Evolutionary conservation across 164 flowering plant genomes (phyloP).

Genomic region (Nymphaea thermarum): DNA sequence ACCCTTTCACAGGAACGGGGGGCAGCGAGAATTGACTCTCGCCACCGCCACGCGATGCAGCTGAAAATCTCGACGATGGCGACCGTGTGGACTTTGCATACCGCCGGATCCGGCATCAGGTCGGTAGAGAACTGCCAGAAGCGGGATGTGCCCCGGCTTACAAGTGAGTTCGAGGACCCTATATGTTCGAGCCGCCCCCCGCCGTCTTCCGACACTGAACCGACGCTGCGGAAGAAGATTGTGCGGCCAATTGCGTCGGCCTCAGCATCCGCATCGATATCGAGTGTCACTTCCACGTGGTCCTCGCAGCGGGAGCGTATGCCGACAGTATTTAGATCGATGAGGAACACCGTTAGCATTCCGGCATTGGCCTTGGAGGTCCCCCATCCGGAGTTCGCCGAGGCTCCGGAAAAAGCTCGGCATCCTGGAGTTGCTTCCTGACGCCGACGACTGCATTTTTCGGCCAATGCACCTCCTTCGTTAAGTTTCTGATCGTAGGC

Average conservation of each 20-base stretch:
- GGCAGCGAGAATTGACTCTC: conserved; percentile 19
- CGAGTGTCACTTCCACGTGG: conserved; percentile 68
- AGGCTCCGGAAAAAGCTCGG: conserved; percentile 10
- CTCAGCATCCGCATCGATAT: conserved; percentile 40
- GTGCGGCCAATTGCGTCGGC: no score
- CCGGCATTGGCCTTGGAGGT: conserved; percentile 42
- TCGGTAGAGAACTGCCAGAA: conserved; percentile 32
- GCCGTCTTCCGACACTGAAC: conserved; percentile 21
- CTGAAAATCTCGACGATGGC: conserved; percentile 21
- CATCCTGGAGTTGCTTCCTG: conserved; percentile 13
- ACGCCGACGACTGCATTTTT: conserved; percentile 16
- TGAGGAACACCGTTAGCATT: conserved; percentile 74
- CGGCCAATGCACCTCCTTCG: background rate
- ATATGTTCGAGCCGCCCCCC: background rate
- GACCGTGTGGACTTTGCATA: conserved; percentile 17
- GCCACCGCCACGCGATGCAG: conserved; percentile 19
- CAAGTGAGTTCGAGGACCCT: conserved; percentile 6
- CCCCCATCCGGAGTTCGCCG: conserved; percentile 16
- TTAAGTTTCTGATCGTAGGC: background rate
- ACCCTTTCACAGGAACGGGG: no score
- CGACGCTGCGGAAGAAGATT: conserved; percentile 41
- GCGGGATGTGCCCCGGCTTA: conserved; percentile 41
- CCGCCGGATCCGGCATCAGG: conserved; percentile 28
- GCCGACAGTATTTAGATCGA: conserved; percentile 30
- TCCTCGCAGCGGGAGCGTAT: conserved; percentile 17